phyloP scores from a whole-genome alignment of 2,329 filamentous ascomycete genomes.

The Aureobasidium mangrovei region DNA sequence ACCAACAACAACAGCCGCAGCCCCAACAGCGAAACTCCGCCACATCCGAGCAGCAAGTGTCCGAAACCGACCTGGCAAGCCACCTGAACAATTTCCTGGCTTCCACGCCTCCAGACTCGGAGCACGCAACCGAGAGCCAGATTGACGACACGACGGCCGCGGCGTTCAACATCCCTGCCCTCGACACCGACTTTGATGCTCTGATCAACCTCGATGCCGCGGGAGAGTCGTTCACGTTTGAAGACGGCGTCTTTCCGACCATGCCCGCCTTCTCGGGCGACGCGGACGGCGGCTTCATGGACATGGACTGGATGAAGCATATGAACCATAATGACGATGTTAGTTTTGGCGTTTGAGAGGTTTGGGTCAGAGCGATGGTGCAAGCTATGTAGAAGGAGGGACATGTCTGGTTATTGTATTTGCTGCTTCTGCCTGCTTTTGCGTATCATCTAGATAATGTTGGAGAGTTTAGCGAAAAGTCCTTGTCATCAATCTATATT shows the following conservation, averaged over 20 bases:
- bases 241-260: constrained; percentile 26
- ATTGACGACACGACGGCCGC: constrained; percentile 3
- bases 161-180: constrained; percentile 19
- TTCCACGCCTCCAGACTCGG: constrained; percentile 39
- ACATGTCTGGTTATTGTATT: background rate
- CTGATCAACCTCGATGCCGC: constrained; percentile 30
- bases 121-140: constrained; percentile 15
- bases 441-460: background rate
- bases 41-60: constrained; percentile 17
- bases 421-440: background rate
- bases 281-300: constrained; percentile 16
- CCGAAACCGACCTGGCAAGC: constrained; percentile 40
- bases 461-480: no score
- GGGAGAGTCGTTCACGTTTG: constrained; percentile 26
- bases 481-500: no score
- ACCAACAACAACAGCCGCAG: background rate
- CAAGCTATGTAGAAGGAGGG: background rate
- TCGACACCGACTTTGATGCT: constrained; percentile 30
- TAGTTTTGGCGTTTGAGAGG: constrained; percentile 5
- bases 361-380: background rate
- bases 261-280: constrained; percentile 22
- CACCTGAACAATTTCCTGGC: constrained; percentile 43
- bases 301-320: constrained; percentile 30
- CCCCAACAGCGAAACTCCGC: constrained; percentile 18
- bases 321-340: constrained; percentile 18